Evolutionary conservation across 805 yeast genomes (phyloP), one percentile per base, ranked within the genome.

Genomic region (Yamadazyma takamatsuzukensis): DNA sequence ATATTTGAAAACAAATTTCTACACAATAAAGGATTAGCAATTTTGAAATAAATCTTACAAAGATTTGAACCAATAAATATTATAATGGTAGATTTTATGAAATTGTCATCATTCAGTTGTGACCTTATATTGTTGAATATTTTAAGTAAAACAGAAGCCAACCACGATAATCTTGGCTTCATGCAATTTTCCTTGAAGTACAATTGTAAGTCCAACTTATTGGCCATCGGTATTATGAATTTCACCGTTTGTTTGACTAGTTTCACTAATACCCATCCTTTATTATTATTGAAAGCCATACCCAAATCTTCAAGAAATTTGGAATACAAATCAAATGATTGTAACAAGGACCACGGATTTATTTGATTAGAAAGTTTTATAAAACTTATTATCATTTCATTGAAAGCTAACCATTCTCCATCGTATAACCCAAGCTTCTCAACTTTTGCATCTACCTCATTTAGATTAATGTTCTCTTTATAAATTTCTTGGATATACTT

Each of bases 71-170:
- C 80, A 10, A 78, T 56, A 43, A 64, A 74, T 15, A 80, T 48
- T 27, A 80, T 59, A 18, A 78, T 69, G 15, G 62, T 51, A 8
- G 33, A 19, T 40, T 71, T 76, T 34, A 63, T 58, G 36, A 66
- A 56, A 48, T 50, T 54, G 2, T 54, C 51, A 31, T 64, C 69
- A 29, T 53, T 52, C 2, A 37, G 29, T 38, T 63, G 69, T 1
- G 78, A 71, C 24, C 85, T 64, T 23, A 76, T 74, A 32, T 78
- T 68, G 46, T 81, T 80, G 59, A 80, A 80, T 18, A 78, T 54
- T 44, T 71, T 74, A 30, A 82, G 59, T 12, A 80, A 57, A 2
- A 76, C 54, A 4, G 78, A 63, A 0, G 86, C 77, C 15, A 74
- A 47, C 50, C 68, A 71, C 5, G 74, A 60, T 24, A 72, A 48